Percentiles rank a stretch among this genome's conserved stretches.
Evolutionary conservation across 2,329 filamentous ascomycete genomes (phyloP).

Genomic region (Alternaria consortialis): DNA sequence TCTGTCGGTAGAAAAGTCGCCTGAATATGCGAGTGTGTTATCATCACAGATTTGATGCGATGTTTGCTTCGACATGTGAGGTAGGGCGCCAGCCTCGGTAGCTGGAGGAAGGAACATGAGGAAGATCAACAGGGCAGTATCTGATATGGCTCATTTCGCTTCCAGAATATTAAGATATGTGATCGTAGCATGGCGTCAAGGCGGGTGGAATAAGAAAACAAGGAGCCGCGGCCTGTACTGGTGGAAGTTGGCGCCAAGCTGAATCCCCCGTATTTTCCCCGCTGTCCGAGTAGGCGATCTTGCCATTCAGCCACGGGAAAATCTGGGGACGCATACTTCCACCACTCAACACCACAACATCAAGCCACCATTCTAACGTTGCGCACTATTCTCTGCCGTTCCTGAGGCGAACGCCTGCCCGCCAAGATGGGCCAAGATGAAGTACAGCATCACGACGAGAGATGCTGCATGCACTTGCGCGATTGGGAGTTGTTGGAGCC

Average conservation of each 20-base stretch:
- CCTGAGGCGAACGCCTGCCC: slow-evolving; percentile 15
- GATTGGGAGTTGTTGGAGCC: slow-evolving; percentile 5
- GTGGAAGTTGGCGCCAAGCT: slow-evolving; percentile 13
- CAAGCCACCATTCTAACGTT: slow-evolving; percentile 19
- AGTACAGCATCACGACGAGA: slow-evolving; percentile 7
- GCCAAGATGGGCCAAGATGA: slow-evolving; percentile 15
- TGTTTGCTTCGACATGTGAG: background rate
- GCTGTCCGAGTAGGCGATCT: slow-evolving; percentile 23
- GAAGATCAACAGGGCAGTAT: background rate
- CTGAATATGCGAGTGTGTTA: background rate
- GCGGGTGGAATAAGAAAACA: background rate
- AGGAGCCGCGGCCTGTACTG: slow-evolving; percentile 2
- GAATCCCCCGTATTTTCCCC: slow-evolving; percentile 17
- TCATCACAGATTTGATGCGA: background rate
- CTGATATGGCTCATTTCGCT: background rate
- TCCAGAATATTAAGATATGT: background rate
- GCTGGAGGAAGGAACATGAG: background rate
- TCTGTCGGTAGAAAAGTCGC: background rate
- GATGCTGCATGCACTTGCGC: slow-evolving; percentile 8
- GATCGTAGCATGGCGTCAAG: background rate
- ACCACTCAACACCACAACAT: slow-evolving; percentile 26
- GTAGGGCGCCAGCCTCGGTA: background rate
- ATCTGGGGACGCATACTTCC: slow-evolving; percentile 31
- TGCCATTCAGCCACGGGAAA: slow-evolving; percentile 20
- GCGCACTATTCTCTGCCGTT: slow-evolving; percentile 17